Evolutionary conservation across 352 stramenopile genomes (phyloP), one percentile per base, ranked within the genome.

Genomic region (Phytophthora pistaciae): DNA sequence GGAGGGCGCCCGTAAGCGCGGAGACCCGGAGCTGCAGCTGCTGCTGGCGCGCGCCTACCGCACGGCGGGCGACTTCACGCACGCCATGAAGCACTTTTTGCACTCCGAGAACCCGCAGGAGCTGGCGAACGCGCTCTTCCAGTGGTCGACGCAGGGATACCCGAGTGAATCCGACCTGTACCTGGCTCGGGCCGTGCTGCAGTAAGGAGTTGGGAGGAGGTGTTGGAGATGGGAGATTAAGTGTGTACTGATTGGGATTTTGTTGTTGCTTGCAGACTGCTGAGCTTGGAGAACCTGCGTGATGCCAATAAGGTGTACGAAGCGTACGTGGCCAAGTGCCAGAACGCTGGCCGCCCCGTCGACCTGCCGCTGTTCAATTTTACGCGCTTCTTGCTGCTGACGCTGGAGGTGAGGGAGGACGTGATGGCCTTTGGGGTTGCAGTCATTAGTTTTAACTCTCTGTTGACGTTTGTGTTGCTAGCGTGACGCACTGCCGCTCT

Each of bases 321-420:
- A 4, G 68, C 70, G 31, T 94, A 93, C 40, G 60, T 92, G 29
- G 77, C 74, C 53, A 83, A 89, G 66, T 80, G 74, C 56, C 77
- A 91, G 60, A 61, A 29, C 0, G 80, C 64, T 21, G 74, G 68
- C 38, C 80, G 77, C 8, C 60, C 87, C 4, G 44, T 90, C 18
- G 87, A 95, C 52, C 68, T 91, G n/a, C 91, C 91, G 33, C 72
- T 97, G 6, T 90, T 94, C 64, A 88, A 96, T 70, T 97, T 95
- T 64, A 64, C 91, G 60, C 82, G 87, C 3, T 97, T 96, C 70
- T 62, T 97, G 59, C 74, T 97, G 66, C 78, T 91, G 63, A 97
- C 91, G 25, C 72, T 97, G 13, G 87, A 95, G 86, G 91, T 96
- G 66, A 56, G 70, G 25, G 5, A 13, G 16, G 14, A 48, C 29